Evolutionary conservation across 352 stramenopile species (phyloP), one percentile per base, ranked within the genome.

Genomic region (Aphanomyces euteiches): DNA sequence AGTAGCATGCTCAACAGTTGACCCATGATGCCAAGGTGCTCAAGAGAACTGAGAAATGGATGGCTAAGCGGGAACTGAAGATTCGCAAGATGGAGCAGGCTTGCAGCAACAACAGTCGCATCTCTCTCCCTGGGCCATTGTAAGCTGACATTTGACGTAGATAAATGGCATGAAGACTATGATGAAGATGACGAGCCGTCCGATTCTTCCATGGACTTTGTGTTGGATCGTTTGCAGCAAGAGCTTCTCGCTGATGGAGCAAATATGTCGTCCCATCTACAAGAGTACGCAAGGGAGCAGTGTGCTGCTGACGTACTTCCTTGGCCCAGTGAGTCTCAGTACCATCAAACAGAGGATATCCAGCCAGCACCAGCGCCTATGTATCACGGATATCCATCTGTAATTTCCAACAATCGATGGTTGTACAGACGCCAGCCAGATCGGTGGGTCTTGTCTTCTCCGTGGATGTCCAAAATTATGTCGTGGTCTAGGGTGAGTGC

Each of bases 11-110:
- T 10, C 15, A 69, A 17, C 63, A 61, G 37, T 37, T 69, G 37
- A 47, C 63, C 17, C 36, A 17, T 38, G 63, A 69, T 21, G 63
- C 63, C 15, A 54, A 36, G 50, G 63, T 58, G 13, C 19, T 69
- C 28, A 69, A 69, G 38, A 47, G 43, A 17, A 69, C 63, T 4
- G 63, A 69, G 17, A 69, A 60, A 56, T 69, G 63, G 63, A n/a
- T 69, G 37, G 50, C 38, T 5, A 69, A 69, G 41, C 63, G 63
- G 13, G 47, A 54, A 15, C 40, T 17, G 6, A 69, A 61, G 50
- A 58, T 69, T 17, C 63, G 59, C 34, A 15, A 19, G 37, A 19
- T 69, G 47, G 40, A 69, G 13, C 40, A 21, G 4, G 17, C 63
- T 8, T 69, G 63, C 37, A 47, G 59, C 17, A 13, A 61, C 17